Evolutionary conservation across 805 yeast species (phyloP).

Genomic region (Zygosaccharomyces kombuchaensis): DNA sequence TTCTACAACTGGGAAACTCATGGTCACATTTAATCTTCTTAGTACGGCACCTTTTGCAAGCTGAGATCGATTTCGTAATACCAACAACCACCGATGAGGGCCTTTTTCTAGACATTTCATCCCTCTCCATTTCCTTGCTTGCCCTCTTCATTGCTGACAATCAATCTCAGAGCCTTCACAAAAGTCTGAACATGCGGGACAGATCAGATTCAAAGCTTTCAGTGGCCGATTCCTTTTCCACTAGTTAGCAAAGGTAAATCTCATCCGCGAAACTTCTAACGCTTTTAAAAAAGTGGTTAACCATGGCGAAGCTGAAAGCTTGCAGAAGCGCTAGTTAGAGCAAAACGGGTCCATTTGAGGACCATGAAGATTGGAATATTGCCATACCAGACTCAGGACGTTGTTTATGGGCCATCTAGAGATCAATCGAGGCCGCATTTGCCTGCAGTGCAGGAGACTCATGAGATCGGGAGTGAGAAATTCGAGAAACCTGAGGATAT

Average conservation of each 20-base stretch:
- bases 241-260: neutral
- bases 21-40: slow-evolving; percentile 63
- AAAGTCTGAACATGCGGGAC: neutral
- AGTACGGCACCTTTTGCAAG: slow-evolving; percentile 78
- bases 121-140: slow-evolving; percentile 7
- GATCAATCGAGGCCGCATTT: slow-evolving; percentile 18
- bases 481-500: slow-evolving; percentile 54
- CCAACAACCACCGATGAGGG: slow-evolving; percentile 33
- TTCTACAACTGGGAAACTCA: slow-evolving; percentile 51
- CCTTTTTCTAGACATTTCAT: slow-evolving; percentile 9
- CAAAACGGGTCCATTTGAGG: neutral
- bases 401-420: slow-evolving; percentile 14
- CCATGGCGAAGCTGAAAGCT: neutral
- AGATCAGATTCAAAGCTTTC: neutral
- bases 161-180: neutral
- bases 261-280: neutral
- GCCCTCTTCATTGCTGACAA: slow-evolving; percentile 6
- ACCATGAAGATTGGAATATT: slow-evolving; percentile 29
- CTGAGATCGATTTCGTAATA: slow-evolving; percentile 65
- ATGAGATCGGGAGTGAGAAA: slow-evolving; percentile 9
- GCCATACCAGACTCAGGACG: slow-evolving; percentile 30
- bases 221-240: neutral
- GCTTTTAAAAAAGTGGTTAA: neutral
- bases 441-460: slow-evolving; percentile 22
- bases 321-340: neutral